Evolutionary conservation across 1,284 basidiomycete genomes (phyloP), one percentile per base, ranked within the genome.

Genomic region (Pisolithus thermaeus): DNA sequence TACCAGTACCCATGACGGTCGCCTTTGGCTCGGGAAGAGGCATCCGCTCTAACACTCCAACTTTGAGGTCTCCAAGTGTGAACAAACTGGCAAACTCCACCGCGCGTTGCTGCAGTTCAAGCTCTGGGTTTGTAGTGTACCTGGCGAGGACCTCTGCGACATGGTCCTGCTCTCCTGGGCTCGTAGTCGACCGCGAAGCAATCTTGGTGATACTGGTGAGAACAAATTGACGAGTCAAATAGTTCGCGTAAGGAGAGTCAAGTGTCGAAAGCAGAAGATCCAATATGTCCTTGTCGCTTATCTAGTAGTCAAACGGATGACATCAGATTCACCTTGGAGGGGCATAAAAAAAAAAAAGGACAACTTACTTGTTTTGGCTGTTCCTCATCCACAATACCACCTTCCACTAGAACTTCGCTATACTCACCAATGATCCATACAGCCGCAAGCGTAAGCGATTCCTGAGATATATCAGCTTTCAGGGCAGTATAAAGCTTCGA

Each of bases 381-480:
- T 22, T 95, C 91, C 54, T 95, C 91, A 55, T 94, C 92, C 23
- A 92, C 82, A n/a, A 92, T 80, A 18, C 94, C 94, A 18, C 85
- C 84, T 62, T 96, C 88, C 3, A 99, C 69, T 18, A 99, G 73
- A 39, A 93, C 74, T 60, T 99, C 97, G 52, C 92, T 91, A 65
- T 97, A 99, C 71, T 99, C 97, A 50, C 97, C 97, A 51, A 99
- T 85, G 37, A 97, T 79, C 97, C 97, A 99, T 1, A 96, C 89
- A 0, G 93, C 86, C 2, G 91, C 90, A 9, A 99, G 75, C 0
- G 97, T 97, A 35, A 99, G 74, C 7, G 92, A 92, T 64, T 99
- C 96, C 65, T 99, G 97, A 2, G 96, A 98, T 38, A 99, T 89
- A 69, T 99, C 97, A 1, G 80, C 76, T 52, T 87, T 88, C 16